Percentiles rank a stretch among this genome's conserved stretches.
Conservation (phyloP, 2,329 filamentous ascomycete genomes). For the Talaromyces sp. region DNA sequence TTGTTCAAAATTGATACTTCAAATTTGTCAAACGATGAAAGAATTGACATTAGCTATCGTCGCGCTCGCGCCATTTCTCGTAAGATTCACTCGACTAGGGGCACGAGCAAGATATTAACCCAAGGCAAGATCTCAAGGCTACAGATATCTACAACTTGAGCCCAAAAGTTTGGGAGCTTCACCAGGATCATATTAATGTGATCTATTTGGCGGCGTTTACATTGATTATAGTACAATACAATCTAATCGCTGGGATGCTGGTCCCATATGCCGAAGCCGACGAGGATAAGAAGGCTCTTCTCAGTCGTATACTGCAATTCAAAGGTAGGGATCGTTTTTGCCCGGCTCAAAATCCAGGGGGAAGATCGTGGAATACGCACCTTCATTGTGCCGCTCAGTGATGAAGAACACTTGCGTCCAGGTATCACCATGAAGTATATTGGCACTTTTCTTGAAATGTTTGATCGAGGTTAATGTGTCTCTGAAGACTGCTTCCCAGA, state of each 20-base stretch:
- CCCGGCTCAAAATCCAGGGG: constrained; percentile 15
- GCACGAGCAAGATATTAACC: too few species aligned
- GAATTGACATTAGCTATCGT: too few species aligned
- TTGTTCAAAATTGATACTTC: too few species aligned
- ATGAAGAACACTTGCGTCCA: constrained; percentile 17
- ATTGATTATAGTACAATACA: constrained; percentile 9
- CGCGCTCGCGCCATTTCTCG: too few species aligned
- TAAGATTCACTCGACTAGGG: too few species aligned
- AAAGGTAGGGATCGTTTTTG: constrained; percentile 16
- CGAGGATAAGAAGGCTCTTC: background rate
- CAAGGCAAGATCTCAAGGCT: too few species aligned
- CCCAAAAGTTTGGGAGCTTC: constrained; percentile 17
- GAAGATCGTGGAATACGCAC: constrained; percentile 18
- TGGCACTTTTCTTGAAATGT: constrained; percentile 1
- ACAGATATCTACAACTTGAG: background rate
- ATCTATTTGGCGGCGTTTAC: constrained; percentile 7
- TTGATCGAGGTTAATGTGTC: background rate
- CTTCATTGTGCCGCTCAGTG: constrained; percentile 17
- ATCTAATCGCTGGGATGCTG: constrained; percentile 12
- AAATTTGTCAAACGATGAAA: too few species aligned
- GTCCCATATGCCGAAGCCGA: constrained; percentile 6
- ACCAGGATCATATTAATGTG: constrained; percentile 7
- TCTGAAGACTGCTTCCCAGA: background rate
- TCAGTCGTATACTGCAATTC: background rate
- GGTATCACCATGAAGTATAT: constrained; percentile 13